Conservation (phyloP, 2,329 filamentous ascomycete genomes). For the Pochonia chlamydosporia region DNA sequence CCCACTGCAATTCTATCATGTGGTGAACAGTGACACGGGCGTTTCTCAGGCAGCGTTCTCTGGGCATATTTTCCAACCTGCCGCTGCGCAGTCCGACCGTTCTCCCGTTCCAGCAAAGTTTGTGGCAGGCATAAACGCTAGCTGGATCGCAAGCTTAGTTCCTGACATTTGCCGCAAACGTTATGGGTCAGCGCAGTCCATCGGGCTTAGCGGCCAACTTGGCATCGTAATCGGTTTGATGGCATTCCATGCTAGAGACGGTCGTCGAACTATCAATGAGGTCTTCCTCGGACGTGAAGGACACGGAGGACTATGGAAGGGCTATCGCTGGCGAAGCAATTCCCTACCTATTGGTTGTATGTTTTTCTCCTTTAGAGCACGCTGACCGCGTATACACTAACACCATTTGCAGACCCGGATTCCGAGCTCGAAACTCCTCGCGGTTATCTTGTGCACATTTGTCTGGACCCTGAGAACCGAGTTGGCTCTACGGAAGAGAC, state of each 20-base stretch:
- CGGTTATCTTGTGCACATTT: constrained; percentile 29
- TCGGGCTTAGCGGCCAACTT: constrained; percentile 31
- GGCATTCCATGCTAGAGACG: constrained; percentile 20
- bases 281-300: constrained; percentile 8
- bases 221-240: constrained; percentile 34
- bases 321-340: constrained; percentile 17
- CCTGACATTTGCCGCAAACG: constrained; percentile 23
- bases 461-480: constrained; percentile 23
- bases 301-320: constrained; percentile 17
- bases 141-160: constrained; percentile 33
- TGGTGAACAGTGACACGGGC: background rate
- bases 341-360: constrained; percentile 20
- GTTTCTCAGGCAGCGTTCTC: constrained; percentile 1
- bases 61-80: constrained; percentile 9
- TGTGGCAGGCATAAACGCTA: constrained; percentile 24
- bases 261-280: constrained; percentile 2
- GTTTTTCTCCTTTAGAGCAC: constrained; percentile 7
- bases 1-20: constrained; percentile 23
- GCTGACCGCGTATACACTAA: background rate
- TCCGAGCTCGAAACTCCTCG: constrained; percentile 19
- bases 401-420: constrained; percentile 15
- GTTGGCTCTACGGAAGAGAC: constrained; percentile 18
- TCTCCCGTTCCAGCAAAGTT: no score
- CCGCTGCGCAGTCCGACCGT: no score
- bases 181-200: constrained; percentile 13